Evolutionary conservation across 352 stramenopile species (phyloP).

Genomic region (Phytophthora fragariae): DNA sequence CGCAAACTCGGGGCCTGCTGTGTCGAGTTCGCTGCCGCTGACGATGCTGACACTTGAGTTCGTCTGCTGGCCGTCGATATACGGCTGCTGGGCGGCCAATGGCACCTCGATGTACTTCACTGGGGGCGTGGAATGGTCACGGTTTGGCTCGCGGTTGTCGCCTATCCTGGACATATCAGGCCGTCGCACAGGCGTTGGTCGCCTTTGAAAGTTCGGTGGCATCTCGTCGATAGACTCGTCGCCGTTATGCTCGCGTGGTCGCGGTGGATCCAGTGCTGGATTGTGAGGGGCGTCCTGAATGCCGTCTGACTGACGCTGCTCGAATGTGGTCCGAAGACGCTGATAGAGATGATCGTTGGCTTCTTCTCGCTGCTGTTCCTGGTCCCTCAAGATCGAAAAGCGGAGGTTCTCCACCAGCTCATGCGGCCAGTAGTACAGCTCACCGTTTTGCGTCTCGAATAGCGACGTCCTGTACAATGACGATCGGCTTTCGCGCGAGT

Average conservation of each 20-base stretch:
- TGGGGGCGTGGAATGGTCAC: constrained; percentile 26
- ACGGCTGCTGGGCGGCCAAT: constrained; percentile 23
- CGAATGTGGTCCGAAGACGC: constrained; percentile 32
- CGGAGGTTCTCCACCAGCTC: constrained; percentile 45
- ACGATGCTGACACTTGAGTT: constrained; percentile 32
- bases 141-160: constrained; percentile 16
- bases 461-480: constrained; percentile 27
- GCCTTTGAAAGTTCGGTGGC: constrained; percentile 24
- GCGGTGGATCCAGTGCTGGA: constrained; percentile 1
- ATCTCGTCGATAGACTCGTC: constrained; percentile 13
- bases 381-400: constrained; percentile 38
- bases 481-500: constrained; percentile 16
- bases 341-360: constrained; percentile 36
- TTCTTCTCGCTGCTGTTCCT: constrained; percentile 32
- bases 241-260: background rate
- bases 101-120: constrained; percentile 31
- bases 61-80: constrained; percentile 18
- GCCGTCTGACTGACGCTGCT: constrained; percentile 9
- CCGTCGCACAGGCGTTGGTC: constrained; percentile 4
- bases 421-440: constrained; percentile 58
- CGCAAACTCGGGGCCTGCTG: constrained; percentile 26
- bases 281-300: background rate
- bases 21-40: constrained; percentile 33
- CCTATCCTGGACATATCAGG: constrained; percentile 10
- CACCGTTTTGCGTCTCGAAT: constrained; percentile 36